Conservation (phyloP, 2,329 filamentous ascomycete genomes). For the Davidsoniella neocaledoniae region DNA sequence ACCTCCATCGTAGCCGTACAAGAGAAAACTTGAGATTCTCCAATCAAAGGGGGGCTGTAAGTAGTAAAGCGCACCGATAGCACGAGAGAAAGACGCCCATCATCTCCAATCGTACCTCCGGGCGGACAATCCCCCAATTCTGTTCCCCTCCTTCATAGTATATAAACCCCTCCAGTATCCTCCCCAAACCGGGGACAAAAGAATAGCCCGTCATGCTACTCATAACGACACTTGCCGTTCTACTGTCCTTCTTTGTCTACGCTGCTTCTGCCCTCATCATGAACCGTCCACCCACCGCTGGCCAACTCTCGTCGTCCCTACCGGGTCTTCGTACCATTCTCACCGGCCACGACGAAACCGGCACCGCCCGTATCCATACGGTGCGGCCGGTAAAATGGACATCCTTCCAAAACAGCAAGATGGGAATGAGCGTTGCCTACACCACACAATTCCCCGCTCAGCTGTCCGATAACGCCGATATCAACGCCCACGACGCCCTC, state of each 20-base stretch:
- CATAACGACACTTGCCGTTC: slow-evolving; percentile 1
- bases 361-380: slow-evolving; percentile 14
- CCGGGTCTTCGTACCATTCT: slow-evolving; percentile 12
- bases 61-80: no score
- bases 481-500: slow-evolving; percentile 21
- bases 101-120: no score
- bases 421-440: slow-evolving; percentile 26
- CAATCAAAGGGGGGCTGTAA: no score
- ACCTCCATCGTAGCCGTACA: no score
- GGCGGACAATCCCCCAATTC: not conserved
- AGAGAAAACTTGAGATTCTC: no score
- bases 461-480: slow-evolving; percentile 25
- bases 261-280: not conserved
- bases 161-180: not conserved
- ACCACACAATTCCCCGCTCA: slow-evolving; percentile 26
- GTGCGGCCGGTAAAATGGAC: slow-evolving; percentile 13
- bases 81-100: no score
- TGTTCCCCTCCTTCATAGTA: not conserved
- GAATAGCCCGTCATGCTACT: slow-evolving; percentile 6
- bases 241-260: slow-evolving; percentile 7
- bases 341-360: slow-evolving; percentile 10
- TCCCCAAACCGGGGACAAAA: not conserved
- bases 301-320: slow-evolving; percentile 8
- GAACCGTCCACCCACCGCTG: slow-evolving; percentile 7
- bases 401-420: slow-evolving; percentile 18